Evolutionary conservation across 768 basidiomycete species (phyloP).

Genomic region (Rhodotorula graminis): DNA sequence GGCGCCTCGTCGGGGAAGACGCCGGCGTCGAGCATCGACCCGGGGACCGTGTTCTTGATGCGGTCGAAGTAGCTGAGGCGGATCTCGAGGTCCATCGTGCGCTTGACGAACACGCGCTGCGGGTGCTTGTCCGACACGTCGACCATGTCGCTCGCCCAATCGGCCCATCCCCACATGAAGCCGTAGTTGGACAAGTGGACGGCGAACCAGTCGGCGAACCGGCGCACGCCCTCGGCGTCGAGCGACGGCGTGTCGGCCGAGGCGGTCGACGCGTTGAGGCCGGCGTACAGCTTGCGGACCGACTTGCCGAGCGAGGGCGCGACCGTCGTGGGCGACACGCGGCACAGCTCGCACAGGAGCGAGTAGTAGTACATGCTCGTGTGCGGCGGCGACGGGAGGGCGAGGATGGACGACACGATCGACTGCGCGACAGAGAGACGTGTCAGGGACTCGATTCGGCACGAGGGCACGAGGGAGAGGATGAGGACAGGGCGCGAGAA

Average conservation of each 20-base stretch:
- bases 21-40: slow-evolving; percentile 66
- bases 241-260: slow-evolving; percentile 46
- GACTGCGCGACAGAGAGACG: slow-evolving; percentile 51
- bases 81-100: slow-evolving; percentile 81
- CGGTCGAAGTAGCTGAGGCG: slow-evolving; percentile 90
- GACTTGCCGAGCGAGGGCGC: slow-evolving; percentile 96
- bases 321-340: slow-evolving; percentile 82
- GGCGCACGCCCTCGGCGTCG: slow-evolving; percentile 73
- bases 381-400: slow-evolving; percentile 70
- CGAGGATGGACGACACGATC: slow-evolving; percentile 66
- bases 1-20: slow-evolving; percentile 68
- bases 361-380: slow-evolving; percentile 80
- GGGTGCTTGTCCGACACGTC: slow-evolving; percentile 70
- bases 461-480: background rate
- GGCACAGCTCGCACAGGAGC: slow-evolving; percentile 88
- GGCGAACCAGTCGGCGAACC: slow-evolving; percentile 92
- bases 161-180: slow-evolving; percentile 99
- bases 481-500: background rate
- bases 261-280: slow-evolving; percentile 50
- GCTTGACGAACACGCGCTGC: slow-evolving; percentile 76
- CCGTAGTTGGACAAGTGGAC: slow-evolving; percentile 96
- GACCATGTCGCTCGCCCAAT: slow-evolving; percentile 83
- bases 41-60: slow-evolving; percentile 79
- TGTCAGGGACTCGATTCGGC: too few relatives aligned
- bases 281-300: slow-evolving; percentile 74